Evolutionary conservation across 2,329 filamentous ascomycete species (phyloP).

Genomic region (Sarocladiaceae sp.): DNA sequence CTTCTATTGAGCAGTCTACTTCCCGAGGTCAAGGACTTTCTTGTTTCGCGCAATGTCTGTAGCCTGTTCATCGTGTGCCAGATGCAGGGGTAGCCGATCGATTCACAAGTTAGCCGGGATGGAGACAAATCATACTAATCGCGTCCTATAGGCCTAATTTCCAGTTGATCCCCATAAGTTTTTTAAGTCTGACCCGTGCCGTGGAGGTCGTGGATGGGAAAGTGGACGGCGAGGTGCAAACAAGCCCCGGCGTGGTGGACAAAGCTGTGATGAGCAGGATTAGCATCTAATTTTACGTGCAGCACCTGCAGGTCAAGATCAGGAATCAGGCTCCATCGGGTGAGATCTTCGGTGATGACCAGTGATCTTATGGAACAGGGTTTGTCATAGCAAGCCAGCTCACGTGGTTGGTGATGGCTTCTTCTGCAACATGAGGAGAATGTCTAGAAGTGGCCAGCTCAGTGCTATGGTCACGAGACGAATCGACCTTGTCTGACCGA

Average conservation of each 20-base stretch:
- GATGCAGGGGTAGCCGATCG: neutral
- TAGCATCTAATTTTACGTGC: conserved; percentile 8
- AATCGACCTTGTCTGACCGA: neutral
- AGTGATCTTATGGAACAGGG: neutral
- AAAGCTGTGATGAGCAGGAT: neutral
- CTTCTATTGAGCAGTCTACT: too few species aligned
- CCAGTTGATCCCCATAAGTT: neutral
- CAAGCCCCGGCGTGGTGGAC: neutral
- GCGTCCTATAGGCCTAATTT: neutral
- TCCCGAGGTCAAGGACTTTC: too few species aligned
- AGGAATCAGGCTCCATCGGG: neutral
- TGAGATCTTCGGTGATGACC: conserved; percentile 5
- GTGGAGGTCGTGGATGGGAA: neutral
- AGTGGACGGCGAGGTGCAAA: conserved; percentile 1
- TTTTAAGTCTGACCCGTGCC: neutral
- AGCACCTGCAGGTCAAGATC: conserved; percentile 8
- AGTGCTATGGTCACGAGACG: neutral
- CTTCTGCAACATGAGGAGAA: neutral
- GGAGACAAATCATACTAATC: neutral
- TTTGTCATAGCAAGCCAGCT: neutral
- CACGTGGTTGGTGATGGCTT: neutral
- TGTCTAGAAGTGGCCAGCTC: neutral
- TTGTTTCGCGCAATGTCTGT: too few species aligned
- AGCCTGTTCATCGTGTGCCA: neutral
- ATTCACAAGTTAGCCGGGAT: neutral